Evolutionary conservation across 768 basidiomycete genomes (phyloP).

Genomic region (Panellus pusillus): DNA sequence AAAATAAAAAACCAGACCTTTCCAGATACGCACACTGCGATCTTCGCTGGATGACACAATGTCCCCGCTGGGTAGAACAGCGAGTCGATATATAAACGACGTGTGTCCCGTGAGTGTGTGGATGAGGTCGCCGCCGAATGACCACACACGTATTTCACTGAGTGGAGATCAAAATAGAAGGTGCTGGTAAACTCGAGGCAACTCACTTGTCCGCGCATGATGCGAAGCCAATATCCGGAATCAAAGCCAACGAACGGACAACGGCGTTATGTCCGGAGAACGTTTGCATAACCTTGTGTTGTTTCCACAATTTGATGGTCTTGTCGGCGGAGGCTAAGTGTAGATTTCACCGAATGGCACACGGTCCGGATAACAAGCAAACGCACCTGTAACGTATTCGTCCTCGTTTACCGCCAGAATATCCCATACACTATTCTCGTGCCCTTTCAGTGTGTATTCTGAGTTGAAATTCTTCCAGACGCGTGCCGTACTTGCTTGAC

Average conservation of each 20-base stretch:
- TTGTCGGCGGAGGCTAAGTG: conserved; percentile 87
- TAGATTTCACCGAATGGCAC: not conserved
- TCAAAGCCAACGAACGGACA: conserved; percentile 79
- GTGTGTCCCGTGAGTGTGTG: conserved; percentile 91
- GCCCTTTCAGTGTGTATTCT: conserved; percentile 75
- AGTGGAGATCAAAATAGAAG: conserved; percentile 9
- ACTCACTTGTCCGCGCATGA: conserved; percentile 95
- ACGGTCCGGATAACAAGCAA: not conserved
- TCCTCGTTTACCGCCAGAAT: conserved; percentile 79
- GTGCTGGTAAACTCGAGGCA: conserved; percentile 16
- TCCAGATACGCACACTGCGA: conserved; percentile 89
- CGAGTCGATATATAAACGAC: conserved; percentile 92
- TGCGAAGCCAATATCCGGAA: conserved; percentile 89
- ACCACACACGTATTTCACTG: conserved; percentile 93
- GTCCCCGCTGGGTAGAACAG: conserved; percentile 77
- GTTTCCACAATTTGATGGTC: conserved; percentile 86
- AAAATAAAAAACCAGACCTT: conserved; percentile 49
- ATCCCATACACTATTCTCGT: conserved; percentile 93
- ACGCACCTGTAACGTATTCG: conserved; percentile 77
- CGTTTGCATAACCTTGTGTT: conserved; percentile 71
- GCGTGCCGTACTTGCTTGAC: conserved; percentile 74
- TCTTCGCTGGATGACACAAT: conserved; percentile 94
- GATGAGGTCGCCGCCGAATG: conserved; percentile 73
- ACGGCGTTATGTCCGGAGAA: conserved; percentile 90
- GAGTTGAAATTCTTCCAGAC: conserved; percentile 85